phyloP scores from a whole-genome alignment of 2,329 filamentous ascomycete species.

The Chaetomiaceae sp. region DNA sequence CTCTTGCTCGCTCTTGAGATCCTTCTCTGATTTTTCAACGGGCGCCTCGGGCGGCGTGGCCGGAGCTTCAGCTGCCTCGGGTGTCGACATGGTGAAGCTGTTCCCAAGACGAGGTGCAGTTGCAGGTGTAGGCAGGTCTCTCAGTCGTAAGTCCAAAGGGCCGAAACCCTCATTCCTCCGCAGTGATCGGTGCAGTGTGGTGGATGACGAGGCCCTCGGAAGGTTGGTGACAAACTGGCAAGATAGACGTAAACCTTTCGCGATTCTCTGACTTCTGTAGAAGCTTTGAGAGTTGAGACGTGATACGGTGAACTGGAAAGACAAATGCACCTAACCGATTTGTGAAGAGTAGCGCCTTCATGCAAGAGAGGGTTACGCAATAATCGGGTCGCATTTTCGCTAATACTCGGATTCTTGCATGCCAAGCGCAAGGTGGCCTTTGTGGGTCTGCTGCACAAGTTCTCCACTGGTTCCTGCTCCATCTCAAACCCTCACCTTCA shows the following conservation, averaged over 20 bases:
- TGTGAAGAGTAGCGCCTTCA: neutral
- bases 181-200: neutral
- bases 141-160: neutral
- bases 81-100: constrained; percentile 9
- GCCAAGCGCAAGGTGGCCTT: too few species aligned
- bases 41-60: neutral
- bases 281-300: too few species aligned
- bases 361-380: neutral
- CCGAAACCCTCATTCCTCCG: neutral
- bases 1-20: neutral
- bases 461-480: too few species aligned
- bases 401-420: neutral
- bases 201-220: too few species aligned
- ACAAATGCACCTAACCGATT: constrained; percentile 3
- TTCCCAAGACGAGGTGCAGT: neutral
- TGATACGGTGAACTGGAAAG: neutral
- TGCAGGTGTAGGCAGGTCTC: neutral
- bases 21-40: neutral
- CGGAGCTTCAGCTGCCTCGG: neutral
- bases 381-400: neutral
- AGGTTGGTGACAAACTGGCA: neutral
- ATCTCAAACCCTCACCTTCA: too few species aligned
- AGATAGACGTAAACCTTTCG: neutral
- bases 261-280: neutral
- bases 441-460: too few species aligned